These are phyloP conservation scores for Triticum timopheevii DNA, from an alignment of 176 grass and related monocot genomes.

Conservation along the genomic window DNA sequence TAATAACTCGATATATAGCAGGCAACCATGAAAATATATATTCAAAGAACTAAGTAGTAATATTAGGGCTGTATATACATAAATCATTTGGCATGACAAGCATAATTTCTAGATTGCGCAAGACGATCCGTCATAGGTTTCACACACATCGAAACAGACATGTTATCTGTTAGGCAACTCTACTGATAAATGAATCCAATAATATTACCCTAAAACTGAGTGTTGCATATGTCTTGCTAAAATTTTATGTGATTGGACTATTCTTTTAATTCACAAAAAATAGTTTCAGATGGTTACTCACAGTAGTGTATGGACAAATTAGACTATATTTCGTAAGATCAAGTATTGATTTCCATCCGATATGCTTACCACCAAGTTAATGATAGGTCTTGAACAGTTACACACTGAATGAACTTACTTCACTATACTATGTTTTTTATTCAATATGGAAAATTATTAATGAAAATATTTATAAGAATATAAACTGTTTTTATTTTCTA, in stretches of 20 bases:
- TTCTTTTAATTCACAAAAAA: background rate
- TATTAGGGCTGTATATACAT: background rate
- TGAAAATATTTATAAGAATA: background rate
- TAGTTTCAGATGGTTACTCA: background rate
- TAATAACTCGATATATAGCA: too few relatives aligned
- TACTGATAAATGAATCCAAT: background rate
- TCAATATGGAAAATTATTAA: too few relatives aligned
- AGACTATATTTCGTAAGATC: background rate
- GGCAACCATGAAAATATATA: background rate
- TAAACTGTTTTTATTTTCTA: background rate
- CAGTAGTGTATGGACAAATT: background rate
- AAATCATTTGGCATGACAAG: background rate
- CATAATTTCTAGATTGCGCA: background rate
- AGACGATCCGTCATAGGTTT: background rate
- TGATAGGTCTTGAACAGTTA: background rate
- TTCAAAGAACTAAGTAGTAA: background rate
- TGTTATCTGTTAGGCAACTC: background rate
- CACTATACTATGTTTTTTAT: too few relatives aligned
- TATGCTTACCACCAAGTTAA: background rate
- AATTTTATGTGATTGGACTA: constrained; percentile 26
- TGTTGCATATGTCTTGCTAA: background rate
- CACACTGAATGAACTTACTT: background rate
- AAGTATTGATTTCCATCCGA: background rate
- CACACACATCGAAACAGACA: background rate
- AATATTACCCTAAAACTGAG: background rate